These are phyloP conservation scores for Trametes meyenii DNA, from an alignment of 768 basidiomycete genomes.

Conservation along the genomic window DNA sequence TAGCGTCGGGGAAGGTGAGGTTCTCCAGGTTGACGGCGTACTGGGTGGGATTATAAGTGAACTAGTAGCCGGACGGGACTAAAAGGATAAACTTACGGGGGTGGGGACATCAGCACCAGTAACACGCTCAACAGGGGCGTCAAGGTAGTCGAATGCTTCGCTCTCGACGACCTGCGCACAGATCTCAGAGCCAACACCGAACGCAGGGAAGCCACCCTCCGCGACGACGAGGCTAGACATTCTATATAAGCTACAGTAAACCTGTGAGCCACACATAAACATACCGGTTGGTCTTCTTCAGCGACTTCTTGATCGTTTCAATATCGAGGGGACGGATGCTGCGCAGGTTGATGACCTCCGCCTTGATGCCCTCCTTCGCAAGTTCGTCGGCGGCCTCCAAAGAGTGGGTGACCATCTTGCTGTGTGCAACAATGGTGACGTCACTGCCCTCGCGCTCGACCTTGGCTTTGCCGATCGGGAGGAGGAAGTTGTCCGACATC, in stretches of 20 bases:
- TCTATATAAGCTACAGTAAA: background rate
- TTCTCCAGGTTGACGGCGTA: conserved; percentile 90
- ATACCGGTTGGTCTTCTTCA: conserved; percentile 98
- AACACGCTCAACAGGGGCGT: conserved; percentile 96
- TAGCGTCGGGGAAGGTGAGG: conserved; percentile 92
- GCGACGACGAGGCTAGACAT: conserved; percentile 80
- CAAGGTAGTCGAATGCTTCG: conserved; percentile 97
- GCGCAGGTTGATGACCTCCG: conserved; percentile 97
- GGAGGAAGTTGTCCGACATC: conserved; percentile 91
- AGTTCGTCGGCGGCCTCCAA: conserved; percentile 92
- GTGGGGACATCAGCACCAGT: conserved; percentile 98
- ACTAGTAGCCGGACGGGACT: conserved; percentile 10
- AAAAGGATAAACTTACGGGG: conserved; percentile 61
- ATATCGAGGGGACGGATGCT: conserved; percentile 97
- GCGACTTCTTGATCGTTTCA: conserved; percentile 93
- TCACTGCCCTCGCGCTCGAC: conserved; percentile 92
- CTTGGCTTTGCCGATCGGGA: conserved; percentile 98
- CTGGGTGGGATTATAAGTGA: conserved; percentile 41
- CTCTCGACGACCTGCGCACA: conserved; percentile 97
- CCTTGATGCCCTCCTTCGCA: conserved; percentile 95
- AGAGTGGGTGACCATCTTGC: conserved; percentile 95
- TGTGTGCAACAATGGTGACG: conserved; percentile 95
- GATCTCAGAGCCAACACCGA: conserved; percentile 98
- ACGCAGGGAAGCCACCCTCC: conserved; percentile 98
- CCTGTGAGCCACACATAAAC: conserved; percentile 26